These are phyloP conservation scores for Dryadomyces quercivorus DNA, from an alignment of 2,329 filamentous ascomycete genomes.

Conservation along the genomic window DNA sequence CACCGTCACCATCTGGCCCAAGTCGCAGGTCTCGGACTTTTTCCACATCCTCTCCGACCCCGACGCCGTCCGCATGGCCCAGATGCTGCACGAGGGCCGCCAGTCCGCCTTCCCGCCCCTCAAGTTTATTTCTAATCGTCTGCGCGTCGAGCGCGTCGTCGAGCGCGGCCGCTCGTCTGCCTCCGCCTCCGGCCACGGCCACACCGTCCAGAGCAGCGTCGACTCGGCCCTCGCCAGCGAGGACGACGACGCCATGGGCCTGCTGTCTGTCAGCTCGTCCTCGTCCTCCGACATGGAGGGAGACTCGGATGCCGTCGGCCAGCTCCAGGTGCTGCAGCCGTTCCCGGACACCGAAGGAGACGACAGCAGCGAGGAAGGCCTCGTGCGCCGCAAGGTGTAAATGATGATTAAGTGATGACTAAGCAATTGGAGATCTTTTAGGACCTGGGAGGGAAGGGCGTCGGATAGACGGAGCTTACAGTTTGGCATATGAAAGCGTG, in stretches of 20 bases:
- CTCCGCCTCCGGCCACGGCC: slow-evolving; percentile 10
- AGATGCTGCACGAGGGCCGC: slow-evolving; percentile 85
- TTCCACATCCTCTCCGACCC: slow-evolving; percentile 79
- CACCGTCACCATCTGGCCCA: slow-evolving; percentile 94
- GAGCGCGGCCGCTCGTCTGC: slow-evolving; percentile 35
- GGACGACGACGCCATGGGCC: background rate
- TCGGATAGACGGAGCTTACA: too few relatives aligned
- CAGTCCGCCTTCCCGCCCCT: slow-evolving; percentile 84
- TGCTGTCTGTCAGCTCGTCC: background rate
- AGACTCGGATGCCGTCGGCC: background rate
- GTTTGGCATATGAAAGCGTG: too few relatives aligned
- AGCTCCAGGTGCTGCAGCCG: background rate
- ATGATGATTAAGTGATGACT: background rate
- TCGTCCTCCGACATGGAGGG: background rate
- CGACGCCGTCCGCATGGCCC: slow-evolving; percentile 56
- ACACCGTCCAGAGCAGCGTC: slow-evolving; percentile 25
- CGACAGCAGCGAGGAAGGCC: background rate
- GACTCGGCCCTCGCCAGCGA: background rate
- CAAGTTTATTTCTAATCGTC: slow-evolving; percentile 77
- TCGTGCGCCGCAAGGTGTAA: background rate
- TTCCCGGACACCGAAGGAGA: background rate
- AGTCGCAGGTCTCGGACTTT: slow-evolving; percentile 67
- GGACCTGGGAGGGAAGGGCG: too few relatives aligned
- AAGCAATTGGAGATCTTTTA: too few relatives aligned
- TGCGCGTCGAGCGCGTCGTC: slow-evolving; percentile 67